These are phyloP conservation scores for Rubia yunnanensis DNA, from an alignment of 257 asterid genomes.

Conservation along the genomic window DNA sequence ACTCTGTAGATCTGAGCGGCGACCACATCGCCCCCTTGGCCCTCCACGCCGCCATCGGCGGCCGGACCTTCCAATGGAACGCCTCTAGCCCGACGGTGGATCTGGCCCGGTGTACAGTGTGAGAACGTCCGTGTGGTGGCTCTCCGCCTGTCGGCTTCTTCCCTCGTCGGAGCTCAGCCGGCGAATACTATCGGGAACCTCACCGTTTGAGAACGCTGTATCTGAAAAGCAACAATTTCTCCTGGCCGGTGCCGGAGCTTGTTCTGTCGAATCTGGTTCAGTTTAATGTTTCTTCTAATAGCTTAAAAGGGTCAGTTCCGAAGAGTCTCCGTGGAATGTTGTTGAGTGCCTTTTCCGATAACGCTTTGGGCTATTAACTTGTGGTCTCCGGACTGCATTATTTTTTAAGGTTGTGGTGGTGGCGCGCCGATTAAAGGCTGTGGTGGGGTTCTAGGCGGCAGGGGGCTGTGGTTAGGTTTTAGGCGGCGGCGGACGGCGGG, in stretches of 20 bases:
- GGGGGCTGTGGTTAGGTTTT: conserved; percentile 12
- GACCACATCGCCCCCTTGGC: conserved; percentile 53
- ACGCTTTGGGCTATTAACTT: too few relatives aligned
- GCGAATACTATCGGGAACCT: conserved; percentile 35
- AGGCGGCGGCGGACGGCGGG: too few relatives aligned
- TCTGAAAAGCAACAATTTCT: conserved; percentile 42
- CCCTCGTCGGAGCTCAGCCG: conserved; percentile 51
- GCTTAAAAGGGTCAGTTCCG: too few relatives aligned
- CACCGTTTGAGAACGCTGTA: conserved; percentile 56
- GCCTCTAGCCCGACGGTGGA: conserved; percentile 35
- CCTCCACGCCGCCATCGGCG: conserved; percentile 56
- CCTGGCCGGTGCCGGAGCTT: conserved; percentile 48
- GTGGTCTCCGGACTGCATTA: too few relatives aligned
- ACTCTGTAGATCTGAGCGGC: conserved; percentile 40
- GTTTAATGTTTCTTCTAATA: conserved; percentile 65
- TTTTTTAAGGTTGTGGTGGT: conserved; percentile 69
- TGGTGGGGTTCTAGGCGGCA: conserved; percentile 15
- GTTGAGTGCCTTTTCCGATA: conserved; percentile 42
- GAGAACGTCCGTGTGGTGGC: conserved; percentile 45
- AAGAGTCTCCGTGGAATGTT: conserved; percentile 36
- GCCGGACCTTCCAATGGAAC: conserved; percentile 65
- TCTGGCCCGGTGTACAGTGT: conserved; percentile 57
- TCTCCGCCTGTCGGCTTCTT: conserved; percentile 66
- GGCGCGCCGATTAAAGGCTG: conserved; percentile 26
- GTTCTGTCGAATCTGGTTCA: conserved; percentile 42